Evolutionary conservation across 495 filamentous ascomycete genomes (phyloP), one percentile per base, ranked within the genome.

Genomic region (Cladorrhinum samala): DNA sequence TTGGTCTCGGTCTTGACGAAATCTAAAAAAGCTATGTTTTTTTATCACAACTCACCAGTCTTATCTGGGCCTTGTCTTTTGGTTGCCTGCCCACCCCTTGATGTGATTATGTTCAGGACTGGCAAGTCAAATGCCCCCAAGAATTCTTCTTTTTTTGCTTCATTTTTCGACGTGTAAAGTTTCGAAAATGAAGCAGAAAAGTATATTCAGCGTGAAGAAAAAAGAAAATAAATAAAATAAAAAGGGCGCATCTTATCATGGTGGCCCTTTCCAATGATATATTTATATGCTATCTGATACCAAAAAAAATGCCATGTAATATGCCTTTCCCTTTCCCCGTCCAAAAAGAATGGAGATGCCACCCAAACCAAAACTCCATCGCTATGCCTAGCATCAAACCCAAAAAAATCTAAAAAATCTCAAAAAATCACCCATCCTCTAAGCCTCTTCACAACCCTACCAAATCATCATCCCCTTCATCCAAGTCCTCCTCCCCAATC

Each of bases 381-480:
- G 53, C 40, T 40, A 38, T 55, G 49, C 47, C 45, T 37, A 38
- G 33, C 39, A 33, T 23, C 44, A n/a, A 19, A n/a, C 44, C 11
- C 36, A 11, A 9, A 14, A 39, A 47, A 38, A 7, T 17, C 9
- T 14, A 49, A 48, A 64, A 30, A 50, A 51, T 59, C 43, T 58
- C 55, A 55, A 59, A 4, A 59, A 42, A 23, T 55, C 43, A 16
- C 60, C 58, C 17, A 58, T 56, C 25, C 61, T 53, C 49, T 68
- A 64, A 2, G 46, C 51, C 21, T 69, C 66, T 18, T 54, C 63
- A 33, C 27, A 33, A 33, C 16, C 67, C n/a, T n/a, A n/a, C 64
- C 18, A 62, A 36, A 40, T 70, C 67, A 53, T 70, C 67, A 38
- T 68, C 67, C 17, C 36, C 60, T 23, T 68, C 69, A 13, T 61